Evolutionary conservation across 2,329 filamentous ascomycete genomes (phyloP).

Genomic region (Cordyceps fumosorosea): DNA sequence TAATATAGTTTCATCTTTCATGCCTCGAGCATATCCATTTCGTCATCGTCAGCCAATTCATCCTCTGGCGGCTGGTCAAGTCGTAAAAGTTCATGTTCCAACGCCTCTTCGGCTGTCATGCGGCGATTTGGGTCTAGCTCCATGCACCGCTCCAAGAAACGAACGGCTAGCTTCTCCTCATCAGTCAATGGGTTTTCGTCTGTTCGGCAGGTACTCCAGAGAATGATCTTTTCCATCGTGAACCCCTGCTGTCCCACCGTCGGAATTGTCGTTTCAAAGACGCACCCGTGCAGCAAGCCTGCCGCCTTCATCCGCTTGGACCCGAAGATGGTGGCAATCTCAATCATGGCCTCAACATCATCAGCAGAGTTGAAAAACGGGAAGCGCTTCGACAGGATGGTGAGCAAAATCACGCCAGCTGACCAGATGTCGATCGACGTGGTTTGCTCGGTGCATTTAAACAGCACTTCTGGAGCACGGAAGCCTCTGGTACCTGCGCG

Average conservation of each 20-base stretch:
- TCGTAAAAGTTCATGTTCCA: conserved; percentile 64
- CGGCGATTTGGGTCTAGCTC: conserved; percentile 69
- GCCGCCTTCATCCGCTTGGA: conserved; percentile 74
- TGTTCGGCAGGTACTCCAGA: conserved; percentile 84
- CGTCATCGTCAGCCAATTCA: conserved; percentile 39
- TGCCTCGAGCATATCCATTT: conserved; percentile 43
- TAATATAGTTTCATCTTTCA: conserved; percentile 13
- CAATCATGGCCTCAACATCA: conserved; percentile 94
- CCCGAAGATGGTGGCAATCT: conserved; percentile 94
- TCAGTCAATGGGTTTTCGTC: conserved; percentile 49
- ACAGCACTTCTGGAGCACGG: conserved; percentile 88
- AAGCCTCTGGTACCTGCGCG: conserved; percentile 92
- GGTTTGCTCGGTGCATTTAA: conserved; percentile 94
- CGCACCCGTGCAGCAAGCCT: conserved; percentile 78
- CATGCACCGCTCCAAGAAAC: conserved; percentile 65
- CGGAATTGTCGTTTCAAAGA: conserved; percentile 88
- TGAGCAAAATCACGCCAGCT: conserved; percentile 93
- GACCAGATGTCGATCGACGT: conserved; percentile 97
- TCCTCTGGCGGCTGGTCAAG: conserved; percentile 24
- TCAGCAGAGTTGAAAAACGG: conserved; percentile 99
- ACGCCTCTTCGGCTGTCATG: conserved; percentile 68
- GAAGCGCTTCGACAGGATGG: conserved; percentile 83
- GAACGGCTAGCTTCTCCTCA: conserved; percentile 66
- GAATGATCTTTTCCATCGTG: conserved; percentile 83
- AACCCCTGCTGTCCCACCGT: conserved; percentile 83